Base-by-base conservation (phyloP, 2,329 filamentous ascomycete genomes). In the Cucurbitaria berberidis region DNA sequence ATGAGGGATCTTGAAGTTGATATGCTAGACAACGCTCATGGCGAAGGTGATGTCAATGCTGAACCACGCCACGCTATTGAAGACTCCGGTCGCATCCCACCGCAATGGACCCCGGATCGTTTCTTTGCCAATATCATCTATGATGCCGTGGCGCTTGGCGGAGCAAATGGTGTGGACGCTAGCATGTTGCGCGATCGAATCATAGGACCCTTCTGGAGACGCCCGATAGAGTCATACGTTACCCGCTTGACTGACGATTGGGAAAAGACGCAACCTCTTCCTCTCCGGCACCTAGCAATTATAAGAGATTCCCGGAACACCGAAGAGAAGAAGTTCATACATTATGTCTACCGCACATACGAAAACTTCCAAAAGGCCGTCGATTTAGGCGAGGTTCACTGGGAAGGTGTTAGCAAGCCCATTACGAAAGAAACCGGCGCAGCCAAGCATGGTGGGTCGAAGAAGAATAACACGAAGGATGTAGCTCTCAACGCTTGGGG, bases 221-320 rank as follows among this genome's bases (percentile, higher is more conserved):
- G 83, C 44, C 81, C 84, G 0, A 63, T 85, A 26, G 85, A 87
- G 62, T 77, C 79, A 26, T 72, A 79, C 18, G 64, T 87, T 19
- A 71, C 70, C 43, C 80, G 83, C 22, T 60, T 87, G 32, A 82
- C 82, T 1, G 80, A 85, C 50, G 74, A 78, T 48, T 86, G 84
- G 80, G 79, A 84, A 48, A 63, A 80, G 15, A 82, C 81, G n/a
- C 85, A 88, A 60, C 84, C 85, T 21, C 70, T 74, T 3, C 80
- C 85, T 65, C 74, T 87, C 19, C 79, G 81, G 16, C 83, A 86
- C 62, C 70, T 86, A 15, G 78, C 81, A 10, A 74, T 87, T 26
- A 77, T 87, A 29, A 76, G 83, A 55, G 84, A 86, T 48, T 81
- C 79, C 5, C 74, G 77, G 2, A 75, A 82, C 13, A 76, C 75